Conservation (phyloP, 2,329 filamentous ascomycete species). For the Cercospora janseana region DNA sequence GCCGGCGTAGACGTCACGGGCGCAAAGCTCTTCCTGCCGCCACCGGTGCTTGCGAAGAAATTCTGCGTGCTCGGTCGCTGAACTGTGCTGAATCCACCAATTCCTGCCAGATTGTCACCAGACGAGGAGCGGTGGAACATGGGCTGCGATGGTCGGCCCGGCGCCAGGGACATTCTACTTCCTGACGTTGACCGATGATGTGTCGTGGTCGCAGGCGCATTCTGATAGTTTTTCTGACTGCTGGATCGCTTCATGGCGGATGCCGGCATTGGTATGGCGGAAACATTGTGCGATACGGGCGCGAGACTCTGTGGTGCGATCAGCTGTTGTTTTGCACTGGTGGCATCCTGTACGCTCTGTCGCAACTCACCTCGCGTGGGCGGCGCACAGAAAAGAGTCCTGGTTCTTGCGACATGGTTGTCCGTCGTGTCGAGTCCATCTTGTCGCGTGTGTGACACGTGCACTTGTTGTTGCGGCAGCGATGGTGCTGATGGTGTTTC, state of each 20-base stretch:
- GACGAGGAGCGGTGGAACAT: conserved; percentile 83
- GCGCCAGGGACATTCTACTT: conserved; percentile 80
- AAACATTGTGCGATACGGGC: conserved; percentile 72
- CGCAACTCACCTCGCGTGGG: conserved; percentile 73
- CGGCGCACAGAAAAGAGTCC: conserved; percentile 89
- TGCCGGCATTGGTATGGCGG: conserved; percentile 81
- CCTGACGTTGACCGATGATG: conserved; percentile 81
- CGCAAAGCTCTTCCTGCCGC: conserved; percentile 68
- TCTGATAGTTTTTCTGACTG: conserved; percentile 66
- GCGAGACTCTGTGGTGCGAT: conserved; percentile 68
- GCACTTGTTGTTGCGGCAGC: conserved; percentile 1
- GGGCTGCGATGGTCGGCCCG: conserved; percentile 79
- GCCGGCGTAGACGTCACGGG: conserved; percentile 55
- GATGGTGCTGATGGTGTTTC: neutral
- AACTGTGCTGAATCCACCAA: conserved; percentile 74
- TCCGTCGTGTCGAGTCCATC: conserved; percentile 14
- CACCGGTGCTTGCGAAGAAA: conserved; percentile 56
- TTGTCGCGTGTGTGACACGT: conserved; percentile 13
- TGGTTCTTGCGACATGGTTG: conserved; percentile 77
- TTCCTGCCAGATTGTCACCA: conserved; percentile 72
- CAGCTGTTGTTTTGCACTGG: conserved; percentile 18
- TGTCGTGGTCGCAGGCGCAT: conserved; percentile 63
- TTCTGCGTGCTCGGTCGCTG: conserved; percentile 78
- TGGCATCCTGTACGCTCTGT: neutral
- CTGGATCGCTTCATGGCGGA: conserved; percentile 93